These are phyloP conservation scores for Fusarium musae DNA, from an alignment of 2,329 filamentous ascomycete genomes.

Conservation along the genomic window DNA sequence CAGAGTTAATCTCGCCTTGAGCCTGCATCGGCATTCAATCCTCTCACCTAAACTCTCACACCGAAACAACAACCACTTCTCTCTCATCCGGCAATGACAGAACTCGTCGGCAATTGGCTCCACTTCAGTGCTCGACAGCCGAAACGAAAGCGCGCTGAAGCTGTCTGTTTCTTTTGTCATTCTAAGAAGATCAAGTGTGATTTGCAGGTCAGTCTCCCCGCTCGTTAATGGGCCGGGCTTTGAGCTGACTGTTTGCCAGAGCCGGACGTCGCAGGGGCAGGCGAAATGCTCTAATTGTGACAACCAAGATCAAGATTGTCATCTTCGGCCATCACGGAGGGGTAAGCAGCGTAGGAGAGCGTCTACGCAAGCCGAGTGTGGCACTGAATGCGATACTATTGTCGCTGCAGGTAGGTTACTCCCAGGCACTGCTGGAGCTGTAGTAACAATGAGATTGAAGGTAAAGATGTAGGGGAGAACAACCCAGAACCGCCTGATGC, in stretches of 20 bases:
- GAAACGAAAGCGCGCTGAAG: slow-evolving; percentile 48
- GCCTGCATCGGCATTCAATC: not conserved
- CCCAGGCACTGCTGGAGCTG: not conserved
- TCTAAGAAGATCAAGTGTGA: slow-evolving; percentile 52
- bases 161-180: slow-evolving; percentile 47
- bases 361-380: not conserved
- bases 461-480: not conserved
- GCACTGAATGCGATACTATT: not conserved
- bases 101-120: slow-evolving; percentile 48
- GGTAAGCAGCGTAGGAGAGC: slow-evolving; percentile 33
- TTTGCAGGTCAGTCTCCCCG: slow-evolving; percentile 37
- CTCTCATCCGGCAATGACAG: slow-evolving; percentile 41
- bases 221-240: not conserved
- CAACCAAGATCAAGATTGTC: slow-evolving; percentile 42
- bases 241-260: slow-evolving; percentile 9
- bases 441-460: not conserved
- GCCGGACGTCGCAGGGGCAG: slow-evolving; percentile 38
- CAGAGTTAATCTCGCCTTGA: not conserved
- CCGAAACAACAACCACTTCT: not conserved
- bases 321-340: slow-evolving; percentile 45
- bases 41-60: not conserved
- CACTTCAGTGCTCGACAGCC: slow-evolving; percentile 47
- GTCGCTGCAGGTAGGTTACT: not conserved
- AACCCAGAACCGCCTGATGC: not conserved
- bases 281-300: slow-evolving; percentile 46